A percentile compares a stretch with the other conserved stretches of the same genome.
Conservation (phyloP, 2,329 filamentous ascomycete genomes). For the Penicillium sp. region DNA sequence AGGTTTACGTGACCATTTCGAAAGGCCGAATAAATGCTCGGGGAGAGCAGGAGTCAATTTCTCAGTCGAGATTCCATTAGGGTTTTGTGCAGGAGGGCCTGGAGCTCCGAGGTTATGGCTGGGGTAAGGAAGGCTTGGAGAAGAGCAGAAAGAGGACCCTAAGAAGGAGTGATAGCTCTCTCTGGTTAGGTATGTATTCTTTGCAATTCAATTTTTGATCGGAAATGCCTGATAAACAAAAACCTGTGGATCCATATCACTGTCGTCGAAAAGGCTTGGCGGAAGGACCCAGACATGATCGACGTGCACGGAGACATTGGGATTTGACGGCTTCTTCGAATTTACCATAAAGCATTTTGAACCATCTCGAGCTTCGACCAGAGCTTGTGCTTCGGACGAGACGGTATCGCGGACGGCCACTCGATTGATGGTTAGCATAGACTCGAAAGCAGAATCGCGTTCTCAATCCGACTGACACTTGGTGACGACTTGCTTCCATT, state of each 20-base stretch:
- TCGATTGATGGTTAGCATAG: background rate
- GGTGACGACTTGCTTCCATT: background rate
- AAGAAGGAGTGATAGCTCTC: no score
- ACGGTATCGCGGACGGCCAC: background rate
- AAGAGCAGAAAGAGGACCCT: background rate
- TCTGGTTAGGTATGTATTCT: no score
- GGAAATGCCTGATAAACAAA: background rate
- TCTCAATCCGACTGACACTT: background rate
- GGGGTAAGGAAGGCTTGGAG: background rate
- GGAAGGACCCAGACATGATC: background rate
- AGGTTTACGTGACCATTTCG: conserved; percentile 10
- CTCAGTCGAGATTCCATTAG: background rate
- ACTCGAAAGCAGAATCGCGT: background rate
- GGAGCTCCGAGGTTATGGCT: background rate
- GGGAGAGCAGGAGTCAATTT: conserved; percentile 16
- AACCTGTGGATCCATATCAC: background rate
- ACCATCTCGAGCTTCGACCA: background rate
- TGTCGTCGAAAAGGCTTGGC: background rate
- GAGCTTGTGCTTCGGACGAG: background rate
- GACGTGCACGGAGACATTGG: background rate
- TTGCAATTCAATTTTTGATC: no score
- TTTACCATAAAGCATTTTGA: background rate
- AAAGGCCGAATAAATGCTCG: conserved; percentile 19
- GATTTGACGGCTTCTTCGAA: background rate
- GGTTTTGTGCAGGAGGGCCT: background rate